These are phyloP conservation scores for Pseudocercospora vitis DNA, from an alignment of 2,329 filamentous ascomycete species.

Conservation along the genomic window DNA sequence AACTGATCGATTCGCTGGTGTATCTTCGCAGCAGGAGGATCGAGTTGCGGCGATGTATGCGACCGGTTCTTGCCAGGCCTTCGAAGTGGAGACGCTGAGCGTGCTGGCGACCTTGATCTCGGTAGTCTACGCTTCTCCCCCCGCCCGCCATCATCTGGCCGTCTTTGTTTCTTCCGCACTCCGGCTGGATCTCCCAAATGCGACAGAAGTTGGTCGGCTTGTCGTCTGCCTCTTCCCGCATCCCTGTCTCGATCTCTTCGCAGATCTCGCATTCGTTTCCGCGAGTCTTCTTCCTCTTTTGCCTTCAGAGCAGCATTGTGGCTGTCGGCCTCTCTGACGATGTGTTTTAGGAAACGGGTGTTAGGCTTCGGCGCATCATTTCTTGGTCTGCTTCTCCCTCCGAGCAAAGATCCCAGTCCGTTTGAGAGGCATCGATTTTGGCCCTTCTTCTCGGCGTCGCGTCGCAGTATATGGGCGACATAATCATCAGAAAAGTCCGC, in stretches of 20 bases:
- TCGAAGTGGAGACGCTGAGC: slow-evolving; percentile 6
- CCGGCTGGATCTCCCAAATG: background rate
- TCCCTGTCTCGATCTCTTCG: slow-evolving; percentile 11
- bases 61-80: slow-evolving; percentile 3
- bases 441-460: slow-evolving; percentile 68
- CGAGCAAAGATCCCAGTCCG: slow-evolving; percentile 17
- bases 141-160: background rate
- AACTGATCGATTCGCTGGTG: background rate
- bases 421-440: slow-evolving; percentile 21
- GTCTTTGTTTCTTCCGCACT: background rate
- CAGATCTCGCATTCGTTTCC: slow-evolving; percentile 65
- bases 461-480: slow-evolving; percentile 73
- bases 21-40: background rate
- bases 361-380: slow-evolving; percentile 74
- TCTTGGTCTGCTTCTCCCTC: slow-evolving; percentile 14
- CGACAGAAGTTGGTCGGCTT: slow-evolving; percentile 4
- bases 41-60: background rate
- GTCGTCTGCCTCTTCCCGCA: slow-evolving; percentile 6
- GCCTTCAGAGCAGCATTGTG: slow-evolving; percentile 87
- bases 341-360: slow-evolving; percentile 81
- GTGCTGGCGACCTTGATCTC: slow-evolving; percentile 11
- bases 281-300: slow-evolving; percentile 78
- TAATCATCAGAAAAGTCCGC: slow-evolving; percentile 67
- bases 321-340: slow-evolving; percentile 81
- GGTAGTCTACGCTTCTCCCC: slow-evolving; percentile 3